Evolutionary conservation across 1,284 basidiomycete species (phyloP).

Genomic region (Ceratobasidium sp.): DNA sequence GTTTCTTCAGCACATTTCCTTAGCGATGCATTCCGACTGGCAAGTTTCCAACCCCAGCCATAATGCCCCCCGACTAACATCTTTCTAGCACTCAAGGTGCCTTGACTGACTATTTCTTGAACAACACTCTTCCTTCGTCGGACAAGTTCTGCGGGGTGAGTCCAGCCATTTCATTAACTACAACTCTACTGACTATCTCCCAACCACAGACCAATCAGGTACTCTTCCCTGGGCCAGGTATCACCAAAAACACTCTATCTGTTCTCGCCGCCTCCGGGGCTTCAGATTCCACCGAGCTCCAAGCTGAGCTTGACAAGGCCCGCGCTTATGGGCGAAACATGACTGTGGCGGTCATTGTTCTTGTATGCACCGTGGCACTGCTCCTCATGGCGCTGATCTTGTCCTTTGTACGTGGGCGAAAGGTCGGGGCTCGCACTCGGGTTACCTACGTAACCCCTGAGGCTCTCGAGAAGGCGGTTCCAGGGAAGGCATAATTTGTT

Average conservation of each 20-base stretch:
- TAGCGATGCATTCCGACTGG: slow-evolving; percentile 35
- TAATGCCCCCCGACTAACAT: not conserved
- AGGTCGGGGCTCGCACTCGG: not conserved
- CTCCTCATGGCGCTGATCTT: not conserved
- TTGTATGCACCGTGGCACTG: not conserved
- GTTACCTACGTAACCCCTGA: not conserved
- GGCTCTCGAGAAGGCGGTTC: not conserved
- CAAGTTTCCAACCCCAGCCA: not conserved
- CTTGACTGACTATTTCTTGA: slow-evolving; percentile 12
- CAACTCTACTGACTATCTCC: not conserved
- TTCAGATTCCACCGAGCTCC: not conserved
- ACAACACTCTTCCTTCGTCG: slow-evolving; percentile 12
- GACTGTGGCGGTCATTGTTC: not conserved
- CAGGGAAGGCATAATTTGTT: too few relatives aligned
- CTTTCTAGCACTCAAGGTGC: not conserved
- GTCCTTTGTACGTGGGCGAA: not conserved
- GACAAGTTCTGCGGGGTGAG: slow-evolving; percentile 23
- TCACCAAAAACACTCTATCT: not conserved
- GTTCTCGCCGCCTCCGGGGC: not conserved
- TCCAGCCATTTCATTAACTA: not conserved
- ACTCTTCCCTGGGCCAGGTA: slow-evolving; percentile 14
- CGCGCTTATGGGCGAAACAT: not conserved
- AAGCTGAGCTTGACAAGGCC: not conserved
- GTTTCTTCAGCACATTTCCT: slow-evolving; percentile 31
- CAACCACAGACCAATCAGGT: slow-evolving; percentile 9